Evolutionary conservation across 441 rosid genomes (phyloP).

Genomic region (Syzygium malaccense): DNA sequence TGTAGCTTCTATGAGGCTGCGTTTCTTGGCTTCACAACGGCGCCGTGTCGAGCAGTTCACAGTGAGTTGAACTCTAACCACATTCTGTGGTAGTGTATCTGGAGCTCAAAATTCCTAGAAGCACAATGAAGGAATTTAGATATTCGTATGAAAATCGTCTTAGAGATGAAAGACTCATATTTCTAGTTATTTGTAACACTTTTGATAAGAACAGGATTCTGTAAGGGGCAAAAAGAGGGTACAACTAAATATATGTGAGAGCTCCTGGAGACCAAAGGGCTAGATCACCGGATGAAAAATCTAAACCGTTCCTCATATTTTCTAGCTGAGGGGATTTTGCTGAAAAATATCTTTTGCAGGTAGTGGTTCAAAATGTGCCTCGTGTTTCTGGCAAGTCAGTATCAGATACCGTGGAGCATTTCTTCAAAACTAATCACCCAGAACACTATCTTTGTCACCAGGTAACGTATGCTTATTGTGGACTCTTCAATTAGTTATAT

Average conservation of each 20-base stretch:
- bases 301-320: neutral
- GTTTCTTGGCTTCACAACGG: slow-evolving; percentile 68
- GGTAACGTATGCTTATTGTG: slow-evolving; percentile 25
- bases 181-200: neutral
- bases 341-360: slow-evolving; percentile 33
- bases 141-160: neutral
- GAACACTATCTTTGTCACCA: slow-evolving; percentile 89
- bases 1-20: slow-evolving; percentile 77
- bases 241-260: neutral
- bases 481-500: neutral
- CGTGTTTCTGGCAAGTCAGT: slow-evolving; percentile 41
- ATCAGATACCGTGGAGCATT: slow-evolving; percentile 63
- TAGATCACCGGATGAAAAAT: neutral
- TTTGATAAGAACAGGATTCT: neutral
- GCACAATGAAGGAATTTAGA: neutral
- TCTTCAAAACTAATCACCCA: slow-evolving; percentile 83
- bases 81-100: neutral
- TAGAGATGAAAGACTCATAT: neutral
- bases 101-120: neutral
- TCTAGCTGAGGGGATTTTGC: neutral
- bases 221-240: neutral
- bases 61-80: slow-evolving; percentile 41
- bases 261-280: neutral
- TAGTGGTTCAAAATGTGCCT: slow-evolving; percentile 84
- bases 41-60: slow-evolving; percentile 92